Evolutionary conservation across 495 filamentous ascomycete species (phyloP), one percentile per base, ranked within the genome.

Genomic region (Talaromyces thailandensis): DNA sequence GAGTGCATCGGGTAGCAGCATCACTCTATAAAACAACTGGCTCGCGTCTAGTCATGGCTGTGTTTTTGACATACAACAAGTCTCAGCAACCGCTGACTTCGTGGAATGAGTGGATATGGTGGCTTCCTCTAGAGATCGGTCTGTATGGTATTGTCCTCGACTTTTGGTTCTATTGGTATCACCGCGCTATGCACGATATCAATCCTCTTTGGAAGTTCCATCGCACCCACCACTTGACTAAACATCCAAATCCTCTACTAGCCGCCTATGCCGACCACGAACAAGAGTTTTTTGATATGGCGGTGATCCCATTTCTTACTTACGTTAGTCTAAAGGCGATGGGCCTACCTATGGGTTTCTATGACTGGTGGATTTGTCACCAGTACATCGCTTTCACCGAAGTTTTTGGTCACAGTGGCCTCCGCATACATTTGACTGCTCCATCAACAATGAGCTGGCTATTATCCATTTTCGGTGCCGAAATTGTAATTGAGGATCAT

Each of bases 121-220:
- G 71, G 68, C 64, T 76, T 1, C 66, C 67, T 0, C 66, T 75
- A 0, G 73, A 76, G 37, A 63, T 64, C 21, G 71, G 74, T 0
- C 61, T 76, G 0, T 75, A 76, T 58, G 71, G 72, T 3, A 67
- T 76, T 45, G 69, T 73, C 57, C 69, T 76, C 40, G 74, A 76
- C 63, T 76, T 76, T 65, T 76, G 73, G 73, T 76, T 76, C 65
- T 76, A 76, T 63, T 75, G 72, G 71, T 74, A 75, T 63, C 74
- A 76, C 53, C 72, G 74, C 1, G 11, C 69, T 7, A 74, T 73
- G 70, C 74, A 76, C 43, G 72, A 74, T 21, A 53, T 71, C 16
- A 67, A 58, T 48, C 57, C 58, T 0, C 68, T 76, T 3, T 76
- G 74, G 74, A 71, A 75, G 37, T 76, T 69, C 67, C 74, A 76